These are phyloP conservation scores for Cladophialophora bantiana DNA, from an alignment of 2,329 filamentous ascomycete species.

Conservation along the genomic window DNA sequence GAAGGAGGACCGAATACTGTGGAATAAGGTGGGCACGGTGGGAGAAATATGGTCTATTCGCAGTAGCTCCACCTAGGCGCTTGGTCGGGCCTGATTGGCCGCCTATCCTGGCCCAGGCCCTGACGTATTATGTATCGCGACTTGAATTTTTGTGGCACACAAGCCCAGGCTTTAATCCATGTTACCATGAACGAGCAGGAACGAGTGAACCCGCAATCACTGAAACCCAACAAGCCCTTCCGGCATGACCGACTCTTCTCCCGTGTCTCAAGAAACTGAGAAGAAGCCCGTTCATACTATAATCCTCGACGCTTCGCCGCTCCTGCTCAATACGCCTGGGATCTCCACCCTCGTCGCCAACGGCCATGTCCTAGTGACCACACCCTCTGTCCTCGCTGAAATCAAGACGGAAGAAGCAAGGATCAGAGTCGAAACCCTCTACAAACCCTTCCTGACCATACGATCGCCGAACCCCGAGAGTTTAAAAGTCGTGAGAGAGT, in stretches of 20 bases:
- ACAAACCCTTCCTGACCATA: constrained; percentile 83
- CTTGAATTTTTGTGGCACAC: neutral
- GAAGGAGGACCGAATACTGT: too few relatives aligned
- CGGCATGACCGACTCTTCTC: constrained; percentile 11
- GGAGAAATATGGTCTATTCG: too few relatives aligned
- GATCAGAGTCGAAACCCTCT: constrained; percentile 78
- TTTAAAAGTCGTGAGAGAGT: constrained; percentile 79
- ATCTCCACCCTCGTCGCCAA: constrained; percentile 81
- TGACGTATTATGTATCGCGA: too few relatives aligned
- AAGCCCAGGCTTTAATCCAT: neutral
- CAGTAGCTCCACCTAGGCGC: too few relatives aligned
- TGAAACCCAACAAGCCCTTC: neutral
- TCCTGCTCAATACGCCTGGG: constrained; percentile 90
- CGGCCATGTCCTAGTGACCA: constrained; percentile 79
- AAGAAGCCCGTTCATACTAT: constrained; percentile 79
- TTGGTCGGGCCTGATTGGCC: too few relatives aligned
- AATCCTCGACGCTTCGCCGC: constrained; percentile 86
- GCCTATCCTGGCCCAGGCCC: too few relatives aligned
- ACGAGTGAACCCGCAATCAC: neutral
- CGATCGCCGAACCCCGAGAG: constrained; percentile 77
- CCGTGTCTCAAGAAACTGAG: constrained; percentile 2
- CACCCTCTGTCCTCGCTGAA: constrained; percentile 84
- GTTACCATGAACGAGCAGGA: neutral
- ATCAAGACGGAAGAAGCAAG: constrained; percentile 85
- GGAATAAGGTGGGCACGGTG: too few relatives aligned